These are phyloP conservation scores for Penicillium psychrosexuale DNA, from an alignment of 2,329 filamentous ascomycete species.

Conservation along the genomic window DNA sequence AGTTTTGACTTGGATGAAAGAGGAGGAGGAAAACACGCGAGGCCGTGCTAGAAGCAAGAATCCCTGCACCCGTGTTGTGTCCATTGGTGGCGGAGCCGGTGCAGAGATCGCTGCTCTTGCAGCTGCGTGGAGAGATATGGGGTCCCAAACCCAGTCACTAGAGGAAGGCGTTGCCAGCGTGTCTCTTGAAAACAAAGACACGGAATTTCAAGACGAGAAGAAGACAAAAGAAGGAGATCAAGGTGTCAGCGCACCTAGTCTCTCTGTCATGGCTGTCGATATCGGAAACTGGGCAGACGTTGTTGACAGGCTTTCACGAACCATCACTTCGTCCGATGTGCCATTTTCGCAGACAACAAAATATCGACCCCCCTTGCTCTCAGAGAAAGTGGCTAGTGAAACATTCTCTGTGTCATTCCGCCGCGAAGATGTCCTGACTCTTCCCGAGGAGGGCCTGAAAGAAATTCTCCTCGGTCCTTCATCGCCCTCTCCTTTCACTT, in stretches of 20 bases:
- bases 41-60: neutral
- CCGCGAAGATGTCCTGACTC: slow-evolving; percentile 51
- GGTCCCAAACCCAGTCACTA: slow-evolving; percentile 12
- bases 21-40: neutral
- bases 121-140: slow-evolving; percentile 48
- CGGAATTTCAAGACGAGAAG: neutral
- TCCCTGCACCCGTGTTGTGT: slow-evolving; percentile 44
- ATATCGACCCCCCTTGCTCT: slow-evolving; percentile 31
- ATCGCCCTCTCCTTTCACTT: neutral
- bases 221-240: neutral
- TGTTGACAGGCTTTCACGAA: slow-evolving; percentile 55
- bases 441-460: slow-evolving; percentile 39
- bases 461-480: slow-evolving; percentile 28
- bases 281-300: slow-evolving; percentile 73
- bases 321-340: slow-evolving; percentile 47
- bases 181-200: slow-evolving; percentile 18
- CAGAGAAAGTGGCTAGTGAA: neutral
- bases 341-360: slow-evolving; percentile 27
- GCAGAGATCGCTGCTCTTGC: slow-evolving; percentile 65
- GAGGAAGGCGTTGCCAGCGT: slow-evolving; percentile 14
- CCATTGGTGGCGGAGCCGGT: slow-evolving; percentile 63
- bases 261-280: slow-evolving; percentile 68
- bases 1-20: slow-evolving; percentile 29
- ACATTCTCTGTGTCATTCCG: slow-evolving; percentile 42
- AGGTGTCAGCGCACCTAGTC: slow-evolving; percentile 1